Base-by-base conservation (phyloP, 164 flowering plant species). In the Euptelea pleiosperma region DNA sequence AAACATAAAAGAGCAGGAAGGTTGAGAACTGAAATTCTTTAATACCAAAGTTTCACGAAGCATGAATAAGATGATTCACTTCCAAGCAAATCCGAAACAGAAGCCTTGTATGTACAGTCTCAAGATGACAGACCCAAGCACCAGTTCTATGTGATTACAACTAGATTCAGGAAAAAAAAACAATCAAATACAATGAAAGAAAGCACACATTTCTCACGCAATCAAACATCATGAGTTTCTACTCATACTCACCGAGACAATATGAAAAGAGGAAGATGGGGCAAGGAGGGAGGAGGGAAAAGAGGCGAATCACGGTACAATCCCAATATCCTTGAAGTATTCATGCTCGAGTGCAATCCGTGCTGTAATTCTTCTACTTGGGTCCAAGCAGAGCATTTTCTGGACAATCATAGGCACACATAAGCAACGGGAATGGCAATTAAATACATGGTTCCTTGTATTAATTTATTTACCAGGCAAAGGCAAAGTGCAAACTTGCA, bases 381-480 rank as follows among this genome's bases (percentile, higher is more conserved):
- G 98, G 66, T 92, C 98, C 85, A 85, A 71, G 72, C 71, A 72
- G 6, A 92, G 91, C 98, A 92, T 87, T 85, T 89, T 89, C 98
- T 92, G 87, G 24, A 52, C 8, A 30, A 61, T 29, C 10, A 58
- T 2, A 58, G 2, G 18, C 29, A 55, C 2, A 19, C 16, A 35
- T 52, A 21, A 64, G 49, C 24, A 53, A 43, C 6, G 30, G 14
- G 43, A 25, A 59, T 7, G 18, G 22, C 15, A 18, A 29, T 34
- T 44, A 3, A 22, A 33, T 8, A 34, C 4, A 29, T 18, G 26
- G n/a, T n/a, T n/a, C n/a, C n/a, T n/a, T n/a, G n/a, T n/a, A 24
- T 42, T 1, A 1, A 15, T 11, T 52, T 35, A 21, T 4, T 35
- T 35, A 4, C 3, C 26, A 19, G 4, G 16, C 8, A 29, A 10